These are phyloP conservation scores for Citrus australasica DNA, from an alignment of 345 rosid genomes.

Conservation along the genomic window DNA sequence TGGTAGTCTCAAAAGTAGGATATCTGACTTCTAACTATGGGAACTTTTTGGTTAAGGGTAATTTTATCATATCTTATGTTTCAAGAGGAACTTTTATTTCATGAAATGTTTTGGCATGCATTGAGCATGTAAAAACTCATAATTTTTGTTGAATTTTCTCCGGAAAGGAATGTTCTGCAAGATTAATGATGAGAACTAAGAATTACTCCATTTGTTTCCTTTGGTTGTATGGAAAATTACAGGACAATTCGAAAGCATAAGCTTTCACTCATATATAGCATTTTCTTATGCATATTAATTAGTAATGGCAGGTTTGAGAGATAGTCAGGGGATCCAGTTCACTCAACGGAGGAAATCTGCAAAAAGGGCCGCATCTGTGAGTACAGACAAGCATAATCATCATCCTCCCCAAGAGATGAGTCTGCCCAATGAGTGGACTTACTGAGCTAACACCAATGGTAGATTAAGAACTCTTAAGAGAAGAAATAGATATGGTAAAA, in stretches of 20 bases:
- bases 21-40: background rate
- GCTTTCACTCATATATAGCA: background rate
- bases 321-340: constrained; percentile 7
- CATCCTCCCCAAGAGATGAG: constrained; percentile 41
- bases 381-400: constrained; percentile 22
- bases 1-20: background rate
- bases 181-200: too few relatives aligned
- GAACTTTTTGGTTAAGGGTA: background rate
- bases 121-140: background rate
- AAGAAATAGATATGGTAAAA: background rate
- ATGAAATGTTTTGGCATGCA: too few relatives aligned
- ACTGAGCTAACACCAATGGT: constrained; percentile 3
- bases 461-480: background rate
- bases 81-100: too few relatives aligned
- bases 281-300: background rate
- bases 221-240: background rate
- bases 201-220: too few relatives aligned
- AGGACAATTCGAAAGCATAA: too few relatives aligned
- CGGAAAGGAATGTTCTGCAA: background rate
- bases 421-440: constrained; percentile 36
- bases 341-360: constrained; percentile 16
- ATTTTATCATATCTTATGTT: too few relatives aligned
- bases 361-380: background rate
- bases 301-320: constrained; percentile 16
- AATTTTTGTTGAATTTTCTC: background rate